phyloP scores from a whole-genome alignment of 1,284 basidiomycete genomes.

The Inonotus obliquus region DNA sequence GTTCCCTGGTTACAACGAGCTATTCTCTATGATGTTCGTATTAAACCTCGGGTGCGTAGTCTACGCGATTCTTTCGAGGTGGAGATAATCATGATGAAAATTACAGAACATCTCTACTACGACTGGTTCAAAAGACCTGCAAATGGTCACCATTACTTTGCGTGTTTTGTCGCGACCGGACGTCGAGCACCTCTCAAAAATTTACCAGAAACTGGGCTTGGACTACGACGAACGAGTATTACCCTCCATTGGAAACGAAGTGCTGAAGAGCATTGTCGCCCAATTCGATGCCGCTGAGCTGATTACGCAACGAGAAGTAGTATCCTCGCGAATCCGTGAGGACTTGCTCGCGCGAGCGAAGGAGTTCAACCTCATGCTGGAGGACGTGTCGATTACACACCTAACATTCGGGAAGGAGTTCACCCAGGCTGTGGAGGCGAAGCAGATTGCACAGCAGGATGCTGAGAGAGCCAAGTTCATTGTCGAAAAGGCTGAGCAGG shows the following conservation, averaged over 20 bases:
- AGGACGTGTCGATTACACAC: slow-evolving; percentile 96
- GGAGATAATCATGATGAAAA: background rate
- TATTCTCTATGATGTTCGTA: slow-evolving; percentile 96
- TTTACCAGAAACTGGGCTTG: slow-evolving; percentile 91
- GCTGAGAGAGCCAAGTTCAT: slow-evolving; percentile 99
- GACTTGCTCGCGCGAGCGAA: slow-evolving; percentile 91
- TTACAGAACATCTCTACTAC: slow-evolving; percentile 92
- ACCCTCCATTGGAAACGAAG: slow-evolving; percentile 95
- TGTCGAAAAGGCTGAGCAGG: slow-evolving; percentile 99
- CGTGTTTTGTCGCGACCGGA: slow-evolving; percentile 95
- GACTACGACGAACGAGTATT: slow-evolving; percentile 98
- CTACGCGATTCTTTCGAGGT: background rate
- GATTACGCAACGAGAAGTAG: slow-evolving; percentile 85
- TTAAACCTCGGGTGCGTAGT: slow-evolving; percentile 82
- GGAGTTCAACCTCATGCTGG: slow-evolving; percentile 94
- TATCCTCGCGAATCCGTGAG: slow-evolving; percentile 90
- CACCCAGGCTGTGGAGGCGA: slow-evolving; percentile 93
- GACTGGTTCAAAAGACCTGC: slow-evolving; percentile 94
- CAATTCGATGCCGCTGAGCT: slow-evolving; percentile 99
- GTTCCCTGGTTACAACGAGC: slow-evolving; percentile 94
- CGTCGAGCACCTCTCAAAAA: slow-evolving; percentile 82
- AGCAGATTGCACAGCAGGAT: slow-evolving; percentile 96
- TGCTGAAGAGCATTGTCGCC: slow-evolving; percentile 95
- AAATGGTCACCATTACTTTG: slow-evolving; percentile 96
- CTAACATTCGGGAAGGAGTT: slow-evolving; percentile 73